Evolutionary conservation across 805 yeast species (phyloP), one percentile per base, ranked within the genome.

Genomic region (Yarrowia keelungensis): DNA sequence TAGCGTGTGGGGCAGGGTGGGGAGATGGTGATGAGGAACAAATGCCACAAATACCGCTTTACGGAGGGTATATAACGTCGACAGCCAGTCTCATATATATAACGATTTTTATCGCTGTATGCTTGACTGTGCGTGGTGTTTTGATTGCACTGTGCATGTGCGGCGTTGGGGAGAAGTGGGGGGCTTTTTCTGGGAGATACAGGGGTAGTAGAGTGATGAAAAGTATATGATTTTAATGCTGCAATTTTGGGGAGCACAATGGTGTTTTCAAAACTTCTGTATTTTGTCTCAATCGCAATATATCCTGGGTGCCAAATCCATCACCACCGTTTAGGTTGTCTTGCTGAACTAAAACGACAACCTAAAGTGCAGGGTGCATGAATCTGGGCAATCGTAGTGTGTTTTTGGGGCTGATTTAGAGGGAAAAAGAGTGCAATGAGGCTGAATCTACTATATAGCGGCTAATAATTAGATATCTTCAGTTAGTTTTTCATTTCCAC

Each of bases 121-220:
- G 42, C 41, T 12, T 16, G 32, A 16, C 42, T 51, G 58, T 53
- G 54, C 56, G 59, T 53, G 45, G 59, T 53, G 59, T 53, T 53
- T 53, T 53, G 59, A 53, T 53, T 53, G 59, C 59, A 53, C 59
- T 53, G 59, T 53, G 59, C 59, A 53, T 53, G 59, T 53, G 59
- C 59, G 59, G 59, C 59, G 59, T 53, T 53, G 59, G 59, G 59
- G 59, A 26, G 32, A 26, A 26, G 45, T 19, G 59, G 3, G 7
- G 5, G 22, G 36, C 19, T 15, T 32, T 7, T 14, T n/a, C 2
- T 7, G 26, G 39, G n/a, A 4, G 0, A 3, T n/a, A 3, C 5
- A 9, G 15, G 14, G 43, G 42, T 16, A 14, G 12, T 16, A 12
- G 19, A 7, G 5, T 5, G 10, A 11, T 35, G 32, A 36, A 19